phyloP scores from a whole-genome alignment of 441 rosid species.

The Croton setiger region DNA sequence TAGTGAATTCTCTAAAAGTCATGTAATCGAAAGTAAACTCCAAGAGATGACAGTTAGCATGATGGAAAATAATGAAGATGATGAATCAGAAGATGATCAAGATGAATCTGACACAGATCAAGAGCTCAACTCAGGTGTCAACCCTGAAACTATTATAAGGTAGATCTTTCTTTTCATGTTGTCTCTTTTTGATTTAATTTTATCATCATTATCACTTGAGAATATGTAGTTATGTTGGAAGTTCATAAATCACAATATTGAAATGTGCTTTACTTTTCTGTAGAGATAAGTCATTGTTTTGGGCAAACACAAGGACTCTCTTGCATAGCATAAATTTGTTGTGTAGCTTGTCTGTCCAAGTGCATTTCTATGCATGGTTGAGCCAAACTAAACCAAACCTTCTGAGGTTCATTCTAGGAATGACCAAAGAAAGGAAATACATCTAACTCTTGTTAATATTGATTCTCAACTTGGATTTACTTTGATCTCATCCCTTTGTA shows the following conservation, averaged over 20 bases:
- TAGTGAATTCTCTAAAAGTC: constrained; percentile 28
- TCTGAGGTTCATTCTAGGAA: neutral
- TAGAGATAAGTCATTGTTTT: no score
- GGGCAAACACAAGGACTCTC: neutral
- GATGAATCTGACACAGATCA: constrained; percentile 44
- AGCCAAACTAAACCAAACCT: neutral
- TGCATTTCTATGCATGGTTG: neutral
- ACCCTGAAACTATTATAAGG: constrained; percentile 39
- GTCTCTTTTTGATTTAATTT: neutral
- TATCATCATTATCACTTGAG: neutral
- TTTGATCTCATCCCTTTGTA: neutral
- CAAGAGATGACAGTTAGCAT: constrained; percentile 16
- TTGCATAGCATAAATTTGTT: neutral
- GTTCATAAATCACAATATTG: neutral
- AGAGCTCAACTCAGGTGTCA: constrained; percentile 37
- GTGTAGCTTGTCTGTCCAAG: neutral
- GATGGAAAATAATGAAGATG: constrained; percentile 31
- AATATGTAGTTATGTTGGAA: neutral
- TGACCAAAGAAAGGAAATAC: neutral
- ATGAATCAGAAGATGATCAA: constrained; percentile 40
- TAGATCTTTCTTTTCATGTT: constrained; percentile 16
- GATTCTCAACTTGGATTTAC: neutral
- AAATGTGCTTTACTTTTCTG: neutral
- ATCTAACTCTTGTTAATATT: neutral
- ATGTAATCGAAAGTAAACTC: constrained; percentile 21